Base-by-base conservation (phyloP, 768 basidiomycete species). In the Pisolithus albus region DNA sequence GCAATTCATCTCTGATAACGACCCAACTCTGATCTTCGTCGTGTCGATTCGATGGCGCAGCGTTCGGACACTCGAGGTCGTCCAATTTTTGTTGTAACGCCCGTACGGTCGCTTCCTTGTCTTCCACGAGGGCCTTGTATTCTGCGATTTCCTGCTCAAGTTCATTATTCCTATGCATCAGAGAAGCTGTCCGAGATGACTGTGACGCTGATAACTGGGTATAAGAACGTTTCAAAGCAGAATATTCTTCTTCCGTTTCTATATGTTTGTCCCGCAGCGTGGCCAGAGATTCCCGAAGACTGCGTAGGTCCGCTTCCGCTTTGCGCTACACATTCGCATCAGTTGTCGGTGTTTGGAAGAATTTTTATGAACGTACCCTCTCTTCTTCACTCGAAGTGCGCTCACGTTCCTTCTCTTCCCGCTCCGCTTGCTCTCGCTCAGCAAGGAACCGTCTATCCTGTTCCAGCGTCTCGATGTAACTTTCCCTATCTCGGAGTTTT, bases 381-480 rank as follows among this genome's bases (percentile, higher is more conserved):
- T 84, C 82, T 52, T 78, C 75, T 4, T 75, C 74, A 48, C 70
- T 68, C 36, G 75, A 75, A 4, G 61, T 64, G 15, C 77, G 71
- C 50, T 86, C 80, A 9, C 64, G 64, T 51, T 87, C 82, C 64
- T 80, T 85, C 64, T 83, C 84, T 52, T 82, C 80, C 21, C 79
- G 70, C 54, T 88, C 86, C 36, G 82, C 79, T 46, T 76, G 71
- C 63, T 89, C 88, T 4, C 83, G 66, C 55, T 88, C 85, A 0
- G 82, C 71, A 46, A 88, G 74, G 72, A 75, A 88, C 16, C 84
- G 70, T 36, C 87, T 70, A 60, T 91, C 88, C 16, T 77, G 70
- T 59, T 89, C 85, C 9, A 92, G 72, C 41, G 80, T 70, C 40
- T 86, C 85, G 24, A 90, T 75, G 21, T 70, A 63, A 1, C 74